These are phyloP conservation scores for Nidula microcarpa DNA, from an alignment of 768 basidiomycete species.

Conservation along the genomic window DNA sequence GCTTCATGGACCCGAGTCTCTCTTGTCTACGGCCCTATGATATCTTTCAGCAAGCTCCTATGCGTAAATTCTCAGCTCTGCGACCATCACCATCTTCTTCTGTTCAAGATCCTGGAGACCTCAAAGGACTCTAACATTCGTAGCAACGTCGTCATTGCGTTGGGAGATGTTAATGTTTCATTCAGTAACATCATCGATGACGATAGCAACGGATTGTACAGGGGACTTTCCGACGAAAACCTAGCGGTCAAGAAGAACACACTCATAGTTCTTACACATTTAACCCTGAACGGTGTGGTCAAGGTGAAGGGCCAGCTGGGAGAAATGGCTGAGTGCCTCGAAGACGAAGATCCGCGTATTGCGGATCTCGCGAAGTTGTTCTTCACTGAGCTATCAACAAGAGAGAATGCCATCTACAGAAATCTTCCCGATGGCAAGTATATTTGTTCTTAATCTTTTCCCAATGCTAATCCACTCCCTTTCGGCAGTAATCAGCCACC, in stretches of 20 bases:
- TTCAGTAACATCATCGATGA: conserved; percentile 97
- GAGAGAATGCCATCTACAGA: conserved; percentile 99
- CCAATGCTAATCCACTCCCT: background rate
- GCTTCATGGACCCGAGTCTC: conserved; percentile 75
- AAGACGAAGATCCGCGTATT: conserved; percentile 84
- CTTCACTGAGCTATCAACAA: conserved; percentile 93
- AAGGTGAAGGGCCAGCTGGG: conserved; percentile 99
- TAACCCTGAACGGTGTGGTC: conserved; percentile 99
- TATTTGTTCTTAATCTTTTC: background rate
- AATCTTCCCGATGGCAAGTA: conserved; percentile 89
- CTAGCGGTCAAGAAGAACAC: conserved; percentile 98
- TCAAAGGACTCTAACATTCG: conserved; percentile 87
- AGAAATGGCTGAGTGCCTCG: conserved; percentile 99
- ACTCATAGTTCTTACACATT: conserved; percentile 94
- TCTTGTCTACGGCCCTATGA: conserved; percentile 89
- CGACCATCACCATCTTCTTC: conserved; percentile 79
- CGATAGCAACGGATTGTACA: conserved; percentile 93
- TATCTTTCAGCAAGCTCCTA: conserved; percentile 94
- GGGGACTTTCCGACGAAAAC: conserved; percentile 84
- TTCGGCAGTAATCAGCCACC: conserved; percentile 81
- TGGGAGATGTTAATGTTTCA: conserved; percentile 97
- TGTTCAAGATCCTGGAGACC: conserved; percentile 93
- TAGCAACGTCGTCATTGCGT: conserved; percentile 95
- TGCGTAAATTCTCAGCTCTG: conserved; percentile 95
- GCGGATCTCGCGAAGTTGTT: conserved; percentile 96